Evolutionary conservation across 2,329 filamentous ascomycete genomes (phyloP).

Genomic region (Claviceps lovelessii): DNA sequence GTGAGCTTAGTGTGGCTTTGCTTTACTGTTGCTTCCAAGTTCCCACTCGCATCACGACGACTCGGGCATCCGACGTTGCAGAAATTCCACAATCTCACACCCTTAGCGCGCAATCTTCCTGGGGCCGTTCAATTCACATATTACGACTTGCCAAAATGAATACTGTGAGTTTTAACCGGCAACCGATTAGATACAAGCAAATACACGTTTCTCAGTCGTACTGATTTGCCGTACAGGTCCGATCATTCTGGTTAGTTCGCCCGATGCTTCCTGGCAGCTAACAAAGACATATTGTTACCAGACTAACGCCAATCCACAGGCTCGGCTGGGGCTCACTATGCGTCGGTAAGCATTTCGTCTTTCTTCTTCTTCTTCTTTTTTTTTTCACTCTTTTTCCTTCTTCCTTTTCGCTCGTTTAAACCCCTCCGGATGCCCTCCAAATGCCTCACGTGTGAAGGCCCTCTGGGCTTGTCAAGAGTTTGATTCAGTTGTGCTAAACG

Average conservation of each 20-base stretch:
- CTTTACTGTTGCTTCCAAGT: no score
- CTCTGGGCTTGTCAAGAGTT: no score
- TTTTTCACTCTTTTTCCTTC: no score
- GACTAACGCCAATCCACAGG: conserved; percentile 34
- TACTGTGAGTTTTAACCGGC: conserved; percentile 28
- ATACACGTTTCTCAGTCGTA: not conserved
- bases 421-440: not conserved
- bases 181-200: not conserved
- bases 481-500: not conserved
- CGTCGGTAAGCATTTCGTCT: conserved; percentile 43
- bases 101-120: not conserved
- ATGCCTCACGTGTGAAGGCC: no score
- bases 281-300: not conserved
- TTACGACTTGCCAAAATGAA: conserved; percentile 30
- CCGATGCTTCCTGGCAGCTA: not conserved
- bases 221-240: conserved; percentile 28
- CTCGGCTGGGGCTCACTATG: conserved; percentile 85
- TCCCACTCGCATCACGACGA: no score
- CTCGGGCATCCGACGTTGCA: not conserved
- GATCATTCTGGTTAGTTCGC: conserved; percentile 49
- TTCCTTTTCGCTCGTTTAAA: no score
- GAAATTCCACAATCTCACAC: not conserved
- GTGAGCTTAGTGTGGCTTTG: no score
- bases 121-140: not conserved
- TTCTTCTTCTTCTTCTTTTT: no score